Conservation (phyloP, 2,329 filamentous ascomycete species). For the Diaporthe destruens region DNA sequence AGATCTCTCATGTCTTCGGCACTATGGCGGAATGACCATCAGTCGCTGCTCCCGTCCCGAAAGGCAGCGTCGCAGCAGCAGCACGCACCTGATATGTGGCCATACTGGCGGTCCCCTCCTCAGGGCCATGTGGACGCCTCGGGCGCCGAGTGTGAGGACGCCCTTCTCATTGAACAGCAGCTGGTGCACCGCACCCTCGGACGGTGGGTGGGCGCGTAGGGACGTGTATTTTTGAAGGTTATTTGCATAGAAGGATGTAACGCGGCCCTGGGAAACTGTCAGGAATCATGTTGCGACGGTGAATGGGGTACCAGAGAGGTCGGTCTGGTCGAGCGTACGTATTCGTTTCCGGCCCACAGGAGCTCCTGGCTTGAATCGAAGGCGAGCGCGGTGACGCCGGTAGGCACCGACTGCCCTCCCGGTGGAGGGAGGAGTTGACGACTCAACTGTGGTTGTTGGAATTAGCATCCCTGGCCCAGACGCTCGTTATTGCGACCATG, state of each 20-base stretch:
- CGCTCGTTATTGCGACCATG: not conserved
- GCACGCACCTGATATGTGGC: constrained; percentile 78
- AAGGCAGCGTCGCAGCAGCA: constrained; percentile 22
- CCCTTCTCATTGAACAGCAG: constrained; percentile 93
- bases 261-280: constrained; percentile 74
- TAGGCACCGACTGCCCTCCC: constrained; percentile 72
- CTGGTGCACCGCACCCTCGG: constrained; percentile 86
- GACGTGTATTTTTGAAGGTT: constrained; percentile 93
- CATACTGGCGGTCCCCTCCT: constrained; percentile 87
- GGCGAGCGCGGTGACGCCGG: constrained; percentile 78
- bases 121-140: constrained; percentile 89
- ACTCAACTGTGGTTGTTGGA: constrained; percentile 69
- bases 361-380: constrained; percentile 93
- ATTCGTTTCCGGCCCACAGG: constrained; percentile 93
- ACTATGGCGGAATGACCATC: constrained; percentile 53
- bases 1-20: constrained; percentile 85
- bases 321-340: constrained; percentile 65
- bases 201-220: constrained; percentile 80
- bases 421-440: constrained; percentile 85
- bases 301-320: not conserved
- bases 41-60: constrained; percentile 1
- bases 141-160: constrained; percentile 84
- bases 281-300: not conserved
- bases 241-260: constrained; percentile 88
- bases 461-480: constrained; percentile 12